Conservation (phyloP, 169 alveolate genomes). For the Cystoisospora suis region DNA sequence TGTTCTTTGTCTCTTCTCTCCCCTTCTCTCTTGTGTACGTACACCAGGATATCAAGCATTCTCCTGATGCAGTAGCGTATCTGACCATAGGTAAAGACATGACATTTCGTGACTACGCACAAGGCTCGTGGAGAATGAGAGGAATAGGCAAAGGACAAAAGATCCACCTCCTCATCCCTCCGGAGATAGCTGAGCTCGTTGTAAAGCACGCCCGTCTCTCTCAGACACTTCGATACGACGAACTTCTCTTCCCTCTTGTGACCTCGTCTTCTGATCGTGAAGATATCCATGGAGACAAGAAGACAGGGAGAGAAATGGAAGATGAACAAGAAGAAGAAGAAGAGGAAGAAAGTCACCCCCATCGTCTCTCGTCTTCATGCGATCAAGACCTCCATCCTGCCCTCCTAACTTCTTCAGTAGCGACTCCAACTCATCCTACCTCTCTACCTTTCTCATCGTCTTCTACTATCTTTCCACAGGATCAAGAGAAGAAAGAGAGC, state of each 20-base stretch:
- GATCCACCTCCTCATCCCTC: conserved; percentile 54
- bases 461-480: too few species aligned
- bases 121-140: conserved; percentile 92
- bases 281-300: too few species aligned
- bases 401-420: too few species aligned
- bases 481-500: too few species aligned
- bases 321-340: too few species aligned
- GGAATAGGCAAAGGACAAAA: conserved; percentile 72
- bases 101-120: conserved; percentile 88
- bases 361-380: too few species aligned
- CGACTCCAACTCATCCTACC: too few species aligned
- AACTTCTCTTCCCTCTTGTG: conserved; percentile 43
- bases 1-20: not conserved
- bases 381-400: too few species aligned
- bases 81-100: conserved; percentile 89
- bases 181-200: conserved; percentile 62
- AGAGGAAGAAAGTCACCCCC: too few species aligned
- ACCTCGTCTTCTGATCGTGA: too few species aligned
- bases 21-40: not conserved
- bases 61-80: conserved; percentile 85
- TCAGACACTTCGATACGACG: conserved; percentile 10
- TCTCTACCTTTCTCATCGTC: too few species aligned
- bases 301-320: too few species aligned
- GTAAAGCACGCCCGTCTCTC: conserved; percentile 38
- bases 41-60: conserved; percentile 89